phyloP scores from a whole-genome alignment of 805 yeast species.

The Saccharomyces paradoxus region DNA sequence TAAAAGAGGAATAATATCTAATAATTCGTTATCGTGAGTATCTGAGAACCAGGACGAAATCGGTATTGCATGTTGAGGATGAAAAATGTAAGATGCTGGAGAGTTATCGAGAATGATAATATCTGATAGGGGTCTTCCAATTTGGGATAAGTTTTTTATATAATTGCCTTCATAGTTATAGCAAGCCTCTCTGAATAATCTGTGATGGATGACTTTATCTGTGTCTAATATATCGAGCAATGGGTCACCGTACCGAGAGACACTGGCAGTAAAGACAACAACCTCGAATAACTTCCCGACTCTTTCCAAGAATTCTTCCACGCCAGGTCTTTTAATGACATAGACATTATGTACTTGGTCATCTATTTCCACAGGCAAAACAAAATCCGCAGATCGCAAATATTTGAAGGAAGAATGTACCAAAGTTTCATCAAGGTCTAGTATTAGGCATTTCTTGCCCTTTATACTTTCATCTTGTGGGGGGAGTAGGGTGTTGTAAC shows the following conservation, averaged over 20 bases:
- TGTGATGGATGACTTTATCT: conserved; percentile 66
- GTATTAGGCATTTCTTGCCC: conserved; percentile 72
- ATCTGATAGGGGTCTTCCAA: conserved; percentile 82
- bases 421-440: conserved; percentile 89
- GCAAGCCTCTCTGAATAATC: conserved; percentile 89
- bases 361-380: conserved; percentile 93
- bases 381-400: conserved; percentile 85
- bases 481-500: conserved; percentile 58
- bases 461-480: conserved; percentile 33
- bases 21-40: conserved; percentile 87
- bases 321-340: conserved; percentile 95
- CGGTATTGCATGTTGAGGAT: conserved; percentile 95
- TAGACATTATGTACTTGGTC: conserved; percentile 85
- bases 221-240: conserved; percentile 77
- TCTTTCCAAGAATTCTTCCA: conserved; percentile 75
- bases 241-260: conserved; percentile 91
- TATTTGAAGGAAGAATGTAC: conserved; percentile 92
- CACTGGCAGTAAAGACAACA: conserved; percentile 93
- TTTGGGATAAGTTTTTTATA: conserved; percentile 82
- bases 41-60: conserved; percentile 96
- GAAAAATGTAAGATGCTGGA: conserved; percentile 92
- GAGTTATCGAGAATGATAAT: conserved; percentile 88
- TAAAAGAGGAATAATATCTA: conserved; percentile 81
- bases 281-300: conserved; percentile 86
- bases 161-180: conserved; percentile 87